These are phyloP conservation scores for Steccherinum ochraceum DNA, from an alignment of 768 basidiomycete species.

Conservation along the genomic window DNA sequence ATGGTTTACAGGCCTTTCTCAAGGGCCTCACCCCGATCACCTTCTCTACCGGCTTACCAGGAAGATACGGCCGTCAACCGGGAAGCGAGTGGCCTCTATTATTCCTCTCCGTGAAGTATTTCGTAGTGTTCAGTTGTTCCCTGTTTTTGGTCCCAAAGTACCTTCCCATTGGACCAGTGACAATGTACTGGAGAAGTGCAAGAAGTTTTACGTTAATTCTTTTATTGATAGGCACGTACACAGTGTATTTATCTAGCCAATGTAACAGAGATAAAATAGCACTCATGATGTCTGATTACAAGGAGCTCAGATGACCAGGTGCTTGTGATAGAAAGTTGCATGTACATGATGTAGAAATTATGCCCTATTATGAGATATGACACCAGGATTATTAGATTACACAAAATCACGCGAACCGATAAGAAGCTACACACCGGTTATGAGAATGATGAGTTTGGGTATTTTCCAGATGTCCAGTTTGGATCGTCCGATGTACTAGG, in stretches of 20 bases:
- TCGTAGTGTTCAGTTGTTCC: slow-evolving; percentile 8
- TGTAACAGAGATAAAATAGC: no score
- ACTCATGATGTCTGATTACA: no score
- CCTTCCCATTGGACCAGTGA: slow-evolving; percentile 4
- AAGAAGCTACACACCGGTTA: no score
- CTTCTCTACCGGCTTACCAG: slow-evolving; percentile 21
- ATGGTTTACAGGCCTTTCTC: slow-evolving; percentile 23
- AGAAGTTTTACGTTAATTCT: slow-evolving; percentile 2
- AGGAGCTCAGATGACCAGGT: no score
- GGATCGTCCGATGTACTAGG: no score
- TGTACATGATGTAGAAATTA: no score
- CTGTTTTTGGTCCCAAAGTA: background rate
- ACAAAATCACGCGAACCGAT: no score
- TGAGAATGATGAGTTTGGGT: no score
- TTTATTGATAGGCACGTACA: slow-evolving; percentile 4
- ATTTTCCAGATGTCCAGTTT: no score
- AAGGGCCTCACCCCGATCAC: slow-evolving; percentile 18
- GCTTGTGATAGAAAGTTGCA: no score
- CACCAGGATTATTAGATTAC: no score
- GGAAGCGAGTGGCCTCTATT: background rate
- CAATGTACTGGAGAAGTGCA: slow-evolving; percentile 3
- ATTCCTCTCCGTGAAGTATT: background rate
- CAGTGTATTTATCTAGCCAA: background rate
- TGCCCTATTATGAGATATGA: no score
- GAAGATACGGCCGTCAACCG: background rate